Evolutionary conservation across 441 rosid genomes (phyloP).

Genomic region (Adansonia rubrostipa): DNA sequence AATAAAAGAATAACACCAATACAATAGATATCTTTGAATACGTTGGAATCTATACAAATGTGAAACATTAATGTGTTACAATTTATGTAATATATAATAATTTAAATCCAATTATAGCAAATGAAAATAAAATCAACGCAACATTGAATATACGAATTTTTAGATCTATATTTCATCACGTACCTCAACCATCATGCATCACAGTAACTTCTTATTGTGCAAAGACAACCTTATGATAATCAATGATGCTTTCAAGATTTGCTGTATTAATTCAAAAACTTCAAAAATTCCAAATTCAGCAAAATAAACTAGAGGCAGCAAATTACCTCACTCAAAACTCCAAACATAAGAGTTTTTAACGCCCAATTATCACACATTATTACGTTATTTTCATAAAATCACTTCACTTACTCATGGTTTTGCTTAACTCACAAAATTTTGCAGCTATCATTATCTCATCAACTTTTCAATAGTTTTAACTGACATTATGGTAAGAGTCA

Average conservation of each 20-base stretch:
- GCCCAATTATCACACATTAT: constrained; percentile 26
- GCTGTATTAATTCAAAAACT: background rate
- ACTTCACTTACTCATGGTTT: constrained; percentile 19
- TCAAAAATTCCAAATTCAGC: constrained; percentile 3
- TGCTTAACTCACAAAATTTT: constrained; percentile 20
- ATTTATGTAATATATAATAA: too few species aligned
- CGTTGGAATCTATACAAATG: too few species aligned
- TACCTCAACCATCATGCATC: background rate
- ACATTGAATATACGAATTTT: background rate
- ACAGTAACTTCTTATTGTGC: background rate
- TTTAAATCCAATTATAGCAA: background rate
- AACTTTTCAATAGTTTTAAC: constrained; percentile 38
- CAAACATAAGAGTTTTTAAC: constrained; percentile 7
- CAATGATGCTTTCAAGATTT: background rate
- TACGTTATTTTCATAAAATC: constrained; percentile 20
- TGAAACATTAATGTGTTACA: too few species aligned
- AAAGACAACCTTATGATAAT: background rate
- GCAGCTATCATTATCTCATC: background rate
- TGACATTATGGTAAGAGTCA: constrained; percentile 74
- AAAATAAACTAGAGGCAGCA: background rate
- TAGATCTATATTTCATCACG: background rate
- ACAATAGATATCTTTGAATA: too few species aligned
- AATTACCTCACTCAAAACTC: constrained; percentile 6
- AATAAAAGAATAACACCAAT: too few species aligned
- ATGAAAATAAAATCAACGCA: background rate